Evolutionary conservation across 148 eudicot species (phyloP), one percentile per base, ranked within the genome.

Genomic region (Limonium bicolor): DNA sequence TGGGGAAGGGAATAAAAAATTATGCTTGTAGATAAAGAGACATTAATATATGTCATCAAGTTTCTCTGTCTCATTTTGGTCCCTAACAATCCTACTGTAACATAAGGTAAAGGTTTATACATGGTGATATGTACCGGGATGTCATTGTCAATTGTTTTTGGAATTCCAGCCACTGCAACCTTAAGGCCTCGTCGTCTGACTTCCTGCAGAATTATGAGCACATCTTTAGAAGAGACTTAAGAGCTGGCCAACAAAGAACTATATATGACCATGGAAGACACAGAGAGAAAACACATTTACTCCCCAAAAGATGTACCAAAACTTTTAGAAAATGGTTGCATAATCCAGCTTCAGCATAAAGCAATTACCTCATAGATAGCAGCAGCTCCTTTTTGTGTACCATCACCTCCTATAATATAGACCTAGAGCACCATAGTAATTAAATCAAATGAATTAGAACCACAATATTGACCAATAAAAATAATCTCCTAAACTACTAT

Each of bases 81-180:
- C n/a, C n/a, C n/a, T n/a, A n/a, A n/a, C n/a, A n/a, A n/a, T n/a
- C n/a, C n/a, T n/a, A n/a, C n/a, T n/a, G n/a, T n/a, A n/a, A n/a
- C n/a, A n/a, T n/a, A n/a, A n/a, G n/a, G n/a, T n/a, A n/a, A 23
- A 1, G 48, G 23, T 9, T n/a, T 20, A 28, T 46, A 22, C 7
- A 55, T 36, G 23, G 53, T 7, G 30, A 41, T 4, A 20, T 16
- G 37, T 80, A 88, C 96, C 76, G 94, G 86, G 32, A 88, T 88
- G 66, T 88, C 96, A 72, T 88, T 88, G 54, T 88, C 96, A 44
- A 88, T 88, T 32, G 96, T 88, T 60, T 88, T 88, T 6, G 96
- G 96, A 50, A 88, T 88, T 54, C 96, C 96, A 37, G 86, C 80
- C 47, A 88, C 86, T 39, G 56, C 70, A 39, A 77, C 77, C 69